Percentiles rank a stretch among this genome's conserved stretches.
These are phyloP conservation scores for Chlamydomonas schloesseri DNA, from an alignment of 139 green algal species.

Conservation along the genomic window DNA sequence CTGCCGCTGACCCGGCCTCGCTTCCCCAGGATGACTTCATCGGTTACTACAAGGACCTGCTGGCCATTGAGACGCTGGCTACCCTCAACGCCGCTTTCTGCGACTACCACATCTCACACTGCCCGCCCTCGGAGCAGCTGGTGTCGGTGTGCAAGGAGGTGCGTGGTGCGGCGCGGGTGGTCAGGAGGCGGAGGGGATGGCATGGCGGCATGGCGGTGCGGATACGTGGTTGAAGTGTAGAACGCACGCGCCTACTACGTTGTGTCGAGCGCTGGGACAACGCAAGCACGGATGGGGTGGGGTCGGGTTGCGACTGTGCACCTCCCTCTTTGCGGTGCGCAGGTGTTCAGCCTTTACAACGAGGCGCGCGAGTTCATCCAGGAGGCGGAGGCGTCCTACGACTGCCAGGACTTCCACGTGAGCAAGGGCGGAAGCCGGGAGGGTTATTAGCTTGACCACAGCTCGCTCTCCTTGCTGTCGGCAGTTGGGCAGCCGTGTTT, in stretches of 20 bases:
- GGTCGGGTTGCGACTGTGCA: no score
- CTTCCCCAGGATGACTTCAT: slow-evolving; percentile 29
- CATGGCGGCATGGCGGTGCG: no score
- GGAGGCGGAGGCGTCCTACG: slow-evolving; percentile 33
- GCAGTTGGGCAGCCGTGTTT: no score
- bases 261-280: no score
- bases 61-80: slow-evolving; percentile 77
- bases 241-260: no score
- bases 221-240: no score
- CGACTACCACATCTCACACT: slow-evolving; percentile 77
- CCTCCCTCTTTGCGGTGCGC: background rate
- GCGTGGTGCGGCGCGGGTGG: background rate
- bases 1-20: no score
- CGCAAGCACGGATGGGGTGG: no score
- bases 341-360: slow-evolving; percentile 48
- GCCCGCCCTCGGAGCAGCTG: slow-evolving; percentile 75
- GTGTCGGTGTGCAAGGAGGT: slow-evolving; percentile 72
- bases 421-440: slow-evolving; percentile 10
- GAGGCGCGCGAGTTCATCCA: slow-evolving; percentile 28
- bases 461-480: no score
- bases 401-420: slow-evolving; percentile 55
- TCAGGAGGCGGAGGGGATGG: no score
- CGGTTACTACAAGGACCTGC: slow-evolving; percentile 73
- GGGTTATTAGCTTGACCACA: no score
- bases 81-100: slow-evolving; percentile 88